A percentile compares a stretch with the other conserved stretches of the same genome.
Evolutionary conservation across 1,284 basidiomycete species (phyloP).

Genomic region (Thecaphora frezii): DNA sequence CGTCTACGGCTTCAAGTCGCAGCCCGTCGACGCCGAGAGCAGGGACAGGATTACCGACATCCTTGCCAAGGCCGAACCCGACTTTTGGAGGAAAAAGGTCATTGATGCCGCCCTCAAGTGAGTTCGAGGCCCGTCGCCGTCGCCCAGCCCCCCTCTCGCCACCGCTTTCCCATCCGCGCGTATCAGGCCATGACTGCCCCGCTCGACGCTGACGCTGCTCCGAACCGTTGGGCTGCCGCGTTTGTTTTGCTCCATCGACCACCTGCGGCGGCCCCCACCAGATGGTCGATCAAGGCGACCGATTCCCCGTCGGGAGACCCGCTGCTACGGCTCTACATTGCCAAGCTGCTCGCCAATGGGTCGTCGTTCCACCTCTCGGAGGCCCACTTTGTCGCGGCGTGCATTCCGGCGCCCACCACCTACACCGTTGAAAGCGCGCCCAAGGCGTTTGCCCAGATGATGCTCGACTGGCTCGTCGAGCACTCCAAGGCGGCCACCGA

Average conservation of each 20-base stretch:
- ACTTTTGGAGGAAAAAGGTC: constrained; percentile 57
- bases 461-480: constrained; percentile 43
- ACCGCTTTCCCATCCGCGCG: too few species aligned
- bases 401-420: constrained; percentile 16
- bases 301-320: constrained; percentile 43
- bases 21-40: constrained; percentile 26
- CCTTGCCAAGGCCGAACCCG: constrained; percentile 32
- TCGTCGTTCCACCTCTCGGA: constrained; percentile 35
- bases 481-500: constrained; percentile 22
- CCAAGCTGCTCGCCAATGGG: constrained; percentile 42
- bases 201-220: too few species aligned
- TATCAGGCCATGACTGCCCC: too few species aligned
- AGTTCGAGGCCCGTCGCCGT: too few species aligned
- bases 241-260: too few species aligned
- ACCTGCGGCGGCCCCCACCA: constrained; percentile 1
- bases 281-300: constrained; percentile 36
- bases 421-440: constrained; percentile 26
- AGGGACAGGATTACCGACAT: constrained; percentile 44
- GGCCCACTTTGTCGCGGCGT: constrained; percentile 41
- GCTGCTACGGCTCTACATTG: constrained; percentile 42
- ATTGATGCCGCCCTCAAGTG: constrained; percentile 52
- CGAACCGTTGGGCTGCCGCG: too few species aligned
- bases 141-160: too few species aligned
- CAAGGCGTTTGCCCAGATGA: constrained; percentile 35
- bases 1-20: constrained; percentile 39